Base-by-base conservation (phyloP, 75 land plant genomes). In the Pseudotsuga menziesii region DNA sequence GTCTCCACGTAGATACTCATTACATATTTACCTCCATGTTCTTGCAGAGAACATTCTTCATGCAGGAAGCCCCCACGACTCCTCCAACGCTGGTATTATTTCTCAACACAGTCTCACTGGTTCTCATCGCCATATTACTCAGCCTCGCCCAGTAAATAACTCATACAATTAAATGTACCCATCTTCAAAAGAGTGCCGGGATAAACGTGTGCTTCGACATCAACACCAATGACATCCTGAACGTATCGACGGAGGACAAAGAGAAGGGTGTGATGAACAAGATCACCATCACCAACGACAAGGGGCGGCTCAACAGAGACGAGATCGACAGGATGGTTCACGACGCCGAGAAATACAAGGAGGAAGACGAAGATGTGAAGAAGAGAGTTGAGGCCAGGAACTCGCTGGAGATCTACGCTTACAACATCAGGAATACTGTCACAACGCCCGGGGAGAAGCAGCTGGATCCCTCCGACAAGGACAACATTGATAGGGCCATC, bases 281-380 rank as follows among this genome's bases (percentile, higher is more conserved):
- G 80, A 80, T 80, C 78, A 80, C 85, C 19, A 85, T 85, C 55
- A 85, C 87, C 74, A 85, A 85, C 70, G 86, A 84, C 67, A 83
- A 84, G 81, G 86, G 86, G 4, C 27, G 86, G 76, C 29, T 84
- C 55, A 83, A 82, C 23, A 85, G 79, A 78, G 87, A 83, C 22
- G 87, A 83, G 78, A 83, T 86, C 54, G 85, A 83, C 72, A 85
- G 82, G 81, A 78, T 85, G 85, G 87, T 85, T 17, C 86, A 85
- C 29, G 85, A 85, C 4, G 87, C 86, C 19, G 78, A 85, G 78
- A 74, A 62, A 11, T 83, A 83, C 75, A 85, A 83, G 78, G 44
- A 78, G 20, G 85, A 85, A 76, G 87, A 85, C 25, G 87, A 85
- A n/a, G 87, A 85, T 57, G 76, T 71, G 27, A 82, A 82, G 85